Conservation (phyloP, 345 rosid genomes). For the Euphorbia pulcherrima region DNA sequence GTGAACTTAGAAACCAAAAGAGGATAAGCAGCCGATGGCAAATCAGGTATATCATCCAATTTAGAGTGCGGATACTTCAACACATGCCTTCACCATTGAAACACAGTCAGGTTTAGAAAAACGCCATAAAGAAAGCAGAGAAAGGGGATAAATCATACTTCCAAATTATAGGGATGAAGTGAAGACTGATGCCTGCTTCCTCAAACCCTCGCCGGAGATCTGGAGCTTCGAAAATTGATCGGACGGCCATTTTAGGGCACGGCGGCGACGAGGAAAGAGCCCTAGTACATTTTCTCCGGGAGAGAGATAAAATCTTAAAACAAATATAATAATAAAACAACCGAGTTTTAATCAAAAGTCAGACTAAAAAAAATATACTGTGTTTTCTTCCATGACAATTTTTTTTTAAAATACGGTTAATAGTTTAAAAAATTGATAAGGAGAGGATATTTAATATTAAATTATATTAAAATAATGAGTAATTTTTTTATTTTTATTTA, state of each 20-base stretch:
- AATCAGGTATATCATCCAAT: conserved; percentile 61
- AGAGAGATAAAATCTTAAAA: no score
- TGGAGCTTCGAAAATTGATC: conserved; percentile 67
- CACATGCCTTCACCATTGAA: conserved; percentile 39
- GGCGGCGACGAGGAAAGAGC: background rate
- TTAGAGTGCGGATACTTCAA: conserved; percentile 72
- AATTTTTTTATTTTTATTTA: no score
- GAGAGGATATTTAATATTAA: no score
- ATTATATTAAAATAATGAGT: no score
- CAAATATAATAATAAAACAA: no score
- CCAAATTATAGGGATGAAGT: conserved; percentile 67
- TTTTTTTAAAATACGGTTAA: no score
- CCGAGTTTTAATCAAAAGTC: no score
- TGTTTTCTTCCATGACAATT: no score
- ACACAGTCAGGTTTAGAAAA: background rate
- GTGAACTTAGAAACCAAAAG: conserved; percentile 74
- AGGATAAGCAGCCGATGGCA: conserved; percentile 69
- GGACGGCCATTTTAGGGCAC: conserved; percentile 19
- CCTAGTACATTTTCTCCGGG: no score
- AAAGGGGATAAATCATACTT: conserved; percentile 36
- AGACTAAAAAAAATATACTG: no score
- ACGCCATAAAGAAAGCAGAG: background rate
- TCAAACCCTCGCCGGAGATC: conserved; percentile 55
- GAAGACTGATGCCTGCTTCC: conserved; percentile 51
- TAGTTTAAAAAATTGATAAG: no score